Conservation (phyloP, 345 rosid genomes). For the Moricandia arvensis region DNA sequence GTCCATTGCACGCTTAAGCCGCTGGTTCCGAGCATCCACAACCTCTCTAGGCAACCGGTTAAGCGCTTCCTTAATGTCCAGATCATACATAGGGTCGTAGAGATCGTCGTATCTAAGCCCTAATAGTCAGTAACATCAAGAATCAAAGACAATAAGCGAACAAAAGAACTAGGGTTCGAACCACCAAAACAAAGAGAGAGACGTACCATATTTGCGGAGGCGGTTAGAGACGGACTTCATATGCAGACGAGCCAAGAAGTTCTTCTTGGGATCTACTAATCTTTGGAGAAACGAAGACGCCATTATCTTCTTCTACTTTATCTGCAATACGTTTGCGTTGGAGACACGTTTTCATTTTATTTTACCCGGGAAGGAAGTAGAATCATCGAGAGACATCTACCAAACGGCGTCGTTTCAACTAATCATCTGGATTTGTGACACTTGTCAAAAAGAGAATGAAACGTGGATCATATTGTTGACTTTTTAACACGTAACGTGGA, state of each 20-base stretch:
- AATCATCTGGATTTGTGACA: too few relatives aligned
- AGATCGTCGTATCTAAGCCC: not conserved
- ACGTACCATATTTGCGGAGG: constrained; percentile 64
- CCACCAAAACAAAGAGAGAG: not conserved
- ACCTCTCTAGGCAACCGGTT: not conserved
- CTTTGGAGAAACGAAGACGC: constrained; percentile 47
- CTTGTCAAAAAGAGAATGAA: too few relatives aligned
- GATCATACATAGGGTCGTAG: not conserved
- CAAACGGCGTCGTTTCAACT: too few relatives aligned
- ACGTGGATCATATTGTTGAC: too few relatives aligned
- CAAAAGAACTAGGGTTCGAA: not conserved
- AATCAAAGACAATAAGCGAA: not conserved
- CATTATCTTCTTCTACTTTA: constrained; percentile 36
- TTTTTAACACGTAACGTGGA: too few relatives aligned
- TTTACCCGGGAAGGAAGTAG: constrained; percentile 16
- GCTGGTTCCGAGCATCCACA: constrained; percentile 4
- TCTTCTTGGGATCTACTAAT: constrained; percentile 68
- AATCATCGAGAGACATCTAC: not conserved
- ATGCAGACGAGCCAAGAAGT: constrained; percentile 68
- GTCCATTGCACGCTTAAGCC: not conserved
- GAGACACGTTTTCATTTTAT: not conserved
- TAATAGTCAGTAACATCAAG: not conserved
- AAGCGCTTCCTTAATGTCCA: not conserved
- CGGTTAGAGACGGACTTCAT: constrained; percentile 67
- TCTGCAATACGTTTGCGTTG: not conserved